These are phyloP conservation scores for Saturnispora zaruensis DNA, from an alignment of 805 yeast species.

Conservation along the genomic window DNA sequence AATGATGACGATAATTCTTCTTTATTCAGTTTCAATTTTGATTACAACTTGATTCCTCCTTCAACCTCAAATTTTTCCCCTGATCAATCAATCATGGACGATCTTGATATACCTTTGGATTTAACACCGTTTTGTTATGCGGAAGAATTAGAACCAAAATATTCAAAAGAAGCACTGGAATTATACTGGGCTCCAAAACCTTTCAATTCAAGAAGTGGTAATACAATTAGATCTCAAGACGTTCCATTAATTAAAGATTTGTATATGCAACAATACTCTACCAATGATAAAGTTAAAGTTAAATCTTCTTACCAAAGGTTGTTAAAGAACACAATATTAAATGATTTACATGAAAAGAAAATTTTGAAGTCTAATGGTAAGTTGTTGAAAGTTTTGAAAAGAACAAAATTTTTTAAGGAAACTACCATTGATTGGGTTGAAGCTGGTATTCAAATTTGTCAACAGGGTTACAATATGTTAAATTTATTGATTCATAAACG, in stretches of 20 bases:
- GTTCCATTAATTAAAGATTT: conserved; percentile 76
- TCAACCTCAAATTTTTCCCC: conserved; percentile 13
- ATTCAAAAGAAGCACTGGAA: conserved; percentile 48
- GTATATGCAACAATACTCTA: conserved; percentile 61
- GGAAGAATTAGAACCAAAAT: conserved; percentile 37
- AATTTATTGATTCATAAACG: conserved; percentile 81
- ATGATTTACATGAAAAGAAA: conserved; percentile 50
- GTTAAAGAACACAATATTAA: conserved; percentile 65
- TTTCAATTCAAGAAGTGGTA: conserved; percentile 66
- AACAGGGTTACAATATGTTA: conserved; percentile 91
- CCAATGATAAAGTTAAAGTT: conserved; percentile 61
- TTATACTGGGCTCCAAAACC: conserved; percentile 84
- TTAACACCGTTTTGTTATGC: conserved; percentile 47
- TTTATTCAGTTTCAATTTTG: conserved; percentile 47
- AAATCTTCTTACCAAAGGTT: conserved; percentile 84
- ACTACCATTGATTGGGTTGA: conserved; percentile 97
- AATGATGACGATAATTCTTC: conserved; percentile 43
- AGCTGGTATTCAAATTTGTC: conserved; percentile 89
- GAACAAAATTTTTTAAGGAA: conserved; percentile 83
- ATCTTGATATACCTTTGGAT: conserved; percentile 28
- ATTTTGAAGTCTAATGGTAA: conserved; percentile 42
- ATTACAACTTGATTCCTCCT: conserved; percentile 46
- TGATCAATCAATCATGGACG: conserved; percentile 25
- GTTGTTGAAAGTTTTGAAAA: conserved; percentile 55
- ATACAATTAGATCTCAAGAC: conserved; percentile 76